A percentile compares a stretch with the other conserved stretches of the same genome.
These are phyloP conservation scores for Cunninghamia lanceolata DNA, from an alignment of 75 land plant species.

Conservation along the genomic window DNA sequence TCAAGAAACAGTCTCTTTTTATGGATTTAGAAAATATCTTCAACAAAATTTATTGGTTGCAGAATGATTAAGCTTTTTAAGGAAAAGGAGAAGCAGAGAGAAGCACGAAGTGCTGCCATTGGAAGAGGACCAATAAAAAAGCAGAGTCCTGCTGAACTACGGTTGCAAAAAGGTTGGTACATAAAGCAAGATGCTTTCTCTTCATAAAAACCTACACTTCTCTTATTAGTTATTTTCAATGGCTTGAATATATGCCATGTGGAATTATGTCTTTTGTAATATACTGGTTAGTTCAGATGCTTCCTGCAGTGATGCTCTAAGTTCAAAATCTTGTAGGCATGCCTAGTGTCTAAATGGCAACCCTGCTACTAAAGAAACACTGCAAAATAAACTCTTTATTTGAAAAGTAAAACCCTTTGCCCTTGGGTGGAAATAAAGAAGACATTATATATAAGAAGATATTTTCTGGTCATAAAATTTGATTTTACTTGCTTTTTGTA, in stretches of 20 bases:
- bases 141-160: constrained; percentile 83
- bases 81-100: constrained; percentile 78
- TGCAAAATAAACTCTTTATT: neutral
- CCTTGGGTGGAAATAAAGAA: neutral
- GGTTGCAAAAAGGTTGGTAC: constrained; percentile 65
- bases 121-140: constrained; percentile 61
- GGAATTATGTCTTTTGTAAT: neutral
- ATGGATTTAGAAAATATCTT: neutral
- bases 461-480: neutral
- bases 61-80: constrained; percentile 84
- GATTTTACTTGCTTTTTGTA: neutral
- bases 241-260: neutral
- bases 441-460: too few species aligned
- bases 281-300: neutral
- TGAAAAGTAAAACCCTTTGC: neutral
- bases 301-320: neutral
- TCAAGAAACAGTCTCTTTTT: neutral
- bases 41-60: neutral
- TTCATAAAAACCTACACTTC: neutral
- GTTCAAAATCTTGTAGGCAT: neutral
- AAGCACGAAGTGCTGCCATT: constrained; percentile 61
- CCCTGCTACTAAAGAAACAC: neutral
- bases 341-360: neutral
- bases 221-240: neutral
- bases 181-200: constrained; percentile 17